These are phyloP conservation scores for Bruguiera gymnorhiza DNA, from an alignment of 345 rosid genomes.

Conservation along the genomic window DNA sequence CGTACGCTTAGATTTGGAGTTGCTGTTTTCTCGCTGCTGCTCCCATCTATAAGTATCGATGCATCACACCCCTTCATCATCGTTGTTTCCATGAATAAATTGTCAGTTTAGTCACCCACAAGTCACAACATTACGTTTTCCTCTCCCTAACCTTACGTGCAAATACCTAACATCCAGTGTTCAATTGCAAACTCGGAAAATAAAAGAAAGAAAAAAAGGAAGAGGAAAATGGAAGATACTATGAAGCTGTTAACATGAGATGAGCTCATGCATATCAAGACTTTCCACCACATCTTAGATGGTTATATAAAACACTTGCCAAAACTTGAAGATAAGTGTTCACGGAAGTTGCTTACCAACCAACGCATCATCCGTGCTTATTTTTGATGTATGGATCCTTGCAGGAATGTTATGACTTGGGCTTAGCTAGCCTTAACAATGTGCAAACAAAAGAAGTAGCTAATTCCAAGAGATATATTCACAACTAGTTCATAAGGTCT, in stretches of 20 bases:
- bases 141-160: too few species aligned
- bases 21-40: conserved; percentile 39
- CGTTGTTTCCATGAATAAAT: conserved; percentile 7
- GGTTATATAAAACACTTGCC: conserved; percentile 7
- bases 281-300: conserved; percentile 2
- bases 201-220: too few species aligned
- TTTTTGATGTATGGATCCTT: neutral
- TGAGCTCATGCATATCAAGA: conserved; percentile 4
- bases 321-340: neutral
- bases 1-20: conserved; percentile 42
- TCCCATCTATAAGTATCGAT: conserved; percentile 46
- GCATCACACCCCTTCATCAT: conserved; percentile 59
- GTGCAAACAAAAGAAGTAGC: neutral
- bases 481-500: too few species aligned
- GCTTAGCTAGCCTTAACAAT: too few species aligned
- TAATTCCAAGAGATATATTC: too few species aligned
- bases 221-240: neutral
- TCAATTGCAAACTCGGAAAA: too few species aligned
- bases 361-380: conserved; percentile 7
- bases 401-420: neutral
- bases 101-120: neutral
- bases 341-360: conserved; percentile 23
- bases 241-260: neutral
- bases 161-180: too few species aligned
- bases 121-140: neutral